Conservation (phyloP, 768 basidiomycete species). For the Psilocybe sp. region DNA sequence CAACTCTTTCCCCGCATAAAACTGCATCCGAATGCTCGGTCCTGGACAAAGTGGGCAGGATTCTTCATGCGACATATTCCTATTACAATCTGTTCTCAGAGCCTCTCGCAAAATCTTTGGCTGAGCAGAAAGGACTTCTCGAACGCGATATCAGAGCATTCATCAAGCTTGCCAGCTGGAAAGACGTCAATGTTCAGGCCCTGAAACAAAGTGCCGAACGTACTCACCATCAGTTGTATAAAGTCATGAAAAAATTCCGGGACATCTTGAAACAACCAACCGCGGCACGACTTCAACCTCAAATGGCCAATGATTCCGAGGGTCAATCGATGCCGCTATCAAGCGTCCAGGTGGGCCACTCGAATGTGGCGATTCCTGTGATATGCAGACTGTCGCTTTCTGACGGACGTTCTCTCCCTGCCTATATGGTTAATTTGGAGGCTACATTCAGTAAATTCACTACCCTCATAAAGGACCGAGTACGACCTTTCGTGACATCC, state of each 20-base stretch:
- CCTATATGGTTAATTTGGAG: constrained; percentile 46
- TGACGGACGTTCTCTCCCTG: constrained; percentile 10
- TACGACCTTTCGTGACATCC: constrained; percentile 40
- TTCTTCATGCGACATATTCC: constrained; percentile 58
- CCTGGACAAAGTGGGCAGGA: constrained; percentile 47
- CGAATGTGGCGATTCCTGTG: neutral
- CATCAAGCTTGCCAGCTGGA: constrained; percentile 98
- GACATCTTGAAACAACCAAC: constrained; percentile 79
- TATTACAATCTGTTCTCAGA: constrained; percentile 65
- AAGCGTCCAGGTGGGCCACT: neutral
- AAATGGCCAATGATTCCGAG: constrained; percentile 35
- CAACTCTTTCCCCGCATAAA: constrained; percentile 31
- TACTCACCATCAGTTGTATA: constrained; percentile 90
- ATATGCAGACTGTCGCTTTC: neutral
- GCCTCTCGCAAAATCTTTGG: constrained; percentile 45
- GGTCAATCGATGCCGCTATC: constrained; percentile 14
- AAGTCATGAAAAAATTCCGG: constrained; percentile 88
- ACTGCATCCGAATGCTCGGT: constrained; percentile 22
- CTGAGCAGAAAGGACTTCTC: constrained; percentile 51
- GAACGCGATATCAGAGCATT: constrained; percentile 83
- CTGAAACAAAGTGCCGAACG: constrained; percentile 87
- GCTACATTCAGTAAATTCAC: constrained; percentile 52
- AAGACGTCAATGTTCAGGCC: constrained; percentile 92
- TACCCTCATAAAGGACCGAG: constrained; percentile 36
- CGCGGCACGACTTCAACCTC: constrained; percentile 33